Base-by-base conservation (phyloP, 2,329 filamentous ascomycete species). In the Coleophoma crateriformis region DNA sequence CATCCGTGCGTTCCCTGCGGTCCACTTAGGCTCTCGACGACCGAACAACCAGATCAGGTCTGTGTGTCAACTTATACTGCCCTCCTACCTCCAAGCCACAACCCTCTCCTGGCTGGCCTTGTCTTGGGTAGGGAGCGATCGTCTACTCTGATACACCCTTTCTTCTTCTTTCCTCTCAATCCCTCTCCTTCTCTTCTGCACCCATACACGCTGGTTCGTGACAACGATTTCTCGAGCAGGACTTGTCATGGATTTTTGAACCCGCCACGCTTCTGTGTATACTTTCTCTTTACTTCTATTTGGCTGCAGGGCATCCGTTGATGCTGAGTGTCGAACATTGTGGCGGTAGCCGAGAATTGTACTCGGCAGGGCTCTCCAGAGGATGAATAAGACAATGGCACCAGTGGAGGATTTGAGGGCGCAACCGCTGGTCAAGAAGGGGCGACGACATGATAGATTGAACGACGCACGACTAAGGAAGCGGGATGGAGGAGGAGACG, bases 191-290 rank as follows among this genome's bases (percentile, higher is more conserved):
- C 48, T 48, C 40, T 55, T n/a, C 35, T 17, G 15, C 35, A 38
- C 62, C 55, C 59, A 50, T 45, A 55, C 60, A 61, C 63, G 61
- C 63, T 63, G 63, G 63, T 49, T 64, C 62, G 62, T 64, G 60
- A 54, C 34, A 46, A 56, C 52, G 46, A 33, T 47, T 61, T 59
- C 52, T 54, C 57, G 41, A 50, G 43, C 51, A 54, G 53, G 50
- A 50, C 51, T 42, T 54, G 47, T 45, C 52, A 38, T 54, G 48
- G 46, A 44, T 32, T 50, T 53, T 49, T 47, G 49, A 46, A 42
- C 39, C 46, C 43, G 37, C 43, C 34, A 32, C 27, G 6, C 27
- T 27, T 27, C 27, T 27, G 27, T 27, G 27, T 35, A 45, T 39
- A 19, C 22, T 45, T 20, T 27, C 34, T n/a, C 45, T 19, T 37